Base-by-base conservation (phyloP, 2,329 filamentous ascomycete genomes). In the Atkinsonella hypoxylon region DNA sequence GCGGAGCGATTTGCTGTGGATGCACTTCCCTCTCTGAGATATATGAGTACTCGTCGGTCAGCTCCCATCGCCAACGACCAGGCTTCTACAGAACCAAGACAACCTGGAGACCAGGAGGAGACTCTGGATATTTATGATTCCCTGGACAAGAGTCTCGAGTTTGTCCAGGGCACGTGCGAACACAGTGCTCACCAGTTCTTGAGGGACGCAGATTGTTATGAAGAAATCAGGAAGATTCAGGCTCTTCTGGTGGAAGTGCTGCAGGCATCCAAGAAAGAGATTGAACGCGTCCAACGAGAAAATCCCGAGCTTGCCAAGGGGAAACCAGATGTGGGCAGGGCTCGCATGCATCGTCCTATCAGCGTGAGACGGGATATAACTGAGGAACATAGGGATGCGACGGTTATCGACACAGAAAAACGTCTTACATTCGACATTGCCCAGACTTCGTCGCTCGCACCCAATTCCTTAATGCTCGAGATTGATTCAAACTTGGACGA, bases 131-230 rank as follows among this genome's bases (percentile, higher is more conserved):
- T 80, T 1, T 89, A 85, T 61, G 87, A 94, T 56, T 74, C 79
- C 43, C 75, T 89, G 1, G 89, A 95, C 62, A 86, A 85, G 62
- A 78, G 80, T 1, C 72, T 96, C 26, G 89, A 95, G 62, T 79
- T 80, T 55, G 85, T 88, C 5, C 89, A 95, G 64, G 77, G 77
- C 51, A 79, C 89, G 59, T 94, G 87, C 63, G 90, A 96, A 68
- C 82, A 83, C 49, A 90, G 86, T 2, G 90, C 90, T 0, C 89
- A 95, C 62, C 87, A 94, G 61, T 89, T 93, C 54, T 73, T 96
- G n/a, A 81, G 90, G 22, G 85, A 89, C 49, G 90, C 89, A 11
- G 85, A 93, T 60, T 95, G 90, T 66, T 77, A 73, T n/a, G 77
- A 80, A 17, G 88, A 95, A 64, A 76, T 95, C 39, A 72, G 74